phyloP scores from a whole-genome alignment of 1,139 yeast species.

The Sugiyamaella japonica region DNA sequence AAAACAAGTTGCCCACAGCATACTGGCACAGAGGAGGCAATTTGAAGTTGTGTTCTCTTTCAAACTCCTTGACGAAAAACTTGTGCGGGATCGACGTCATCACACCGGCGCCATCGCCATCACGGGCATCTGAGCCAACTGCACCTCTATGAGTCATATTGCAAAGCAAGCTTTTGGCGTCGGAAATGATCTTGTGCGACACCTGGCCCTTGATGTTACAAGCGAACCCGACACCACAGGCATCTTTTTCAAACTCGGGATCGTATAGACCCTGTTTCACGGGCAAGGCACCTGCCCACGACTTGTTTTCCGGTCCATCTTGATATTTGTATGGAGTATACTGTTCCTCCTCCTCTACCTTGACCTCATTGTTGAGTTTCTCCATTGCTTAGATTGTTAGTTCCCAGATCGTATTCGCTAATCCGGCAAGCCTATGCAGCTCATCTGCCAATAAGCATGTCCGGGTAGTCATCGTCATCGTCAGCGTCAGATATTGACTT shows the following conservation, averaged over 20 bases:
- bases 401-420: neutral
- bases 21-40: constrained; percentile 81
- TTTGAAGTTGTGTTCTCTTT: constrained; percentile 52
- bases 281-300: constrained; percentile 93
- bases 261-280: constrained; percentile 86
- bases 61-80: constrained; percentile 81
- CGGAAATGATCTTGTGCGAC: constrained; percentile 91
- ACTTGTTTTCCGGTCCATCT: constrained; percentile 72
- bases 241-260: constrained; percentile 93
- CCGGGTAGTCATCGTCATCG: neutral
- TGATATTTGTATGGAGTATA: constrained; percentile 59
- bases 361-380: constrained; percentile 24
- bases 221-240: constrained; percentile 98
- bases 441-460: neutral
- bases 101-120: constrained; percentile 99
- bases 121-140: constrained; percentile 90
- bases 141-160: constrained; percentile 99
- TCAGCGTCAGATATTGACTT: neutral
- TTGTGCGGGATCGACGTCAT: constrained; percentile 89
- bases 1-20: constrained; percentile 92
- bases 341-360: constrained; percentile 28
- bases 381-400: constrained; percentile 13
- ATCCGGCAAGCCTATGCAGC: neutral
- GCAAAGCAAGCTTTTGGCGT: constrained; percentile 79
- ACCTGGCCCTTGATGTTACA: constrained; percentile 87